These are phyloP conservation scores for Chloranthus sessilifolius DNA, from an alignment of 164 flowering plant species.

Conservation along the genomic window DNA sequence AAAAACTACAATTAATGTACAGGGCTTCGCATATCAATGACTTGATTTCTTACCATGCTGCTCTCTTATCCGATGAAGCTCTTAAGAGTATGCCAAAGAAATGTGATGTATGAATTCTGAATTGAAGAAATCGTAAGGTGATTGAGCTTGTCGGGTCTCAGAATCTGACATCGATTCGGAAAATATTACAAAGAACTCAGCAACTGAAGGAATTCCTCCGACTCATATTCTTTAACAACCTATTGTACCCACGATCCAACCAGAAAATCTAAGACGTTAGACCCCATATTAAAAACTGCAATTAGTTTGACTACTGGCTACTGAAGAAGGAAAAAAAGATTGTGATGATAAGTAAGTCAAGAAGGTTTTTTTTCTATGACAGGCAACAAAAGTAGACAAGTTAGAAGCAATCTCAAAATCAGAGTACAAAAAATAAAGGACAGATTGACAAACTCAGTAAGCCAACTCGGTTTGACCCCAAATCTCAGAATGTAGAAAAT, in stretches of 20 bases:
- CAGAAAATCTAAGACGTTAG: neutral
- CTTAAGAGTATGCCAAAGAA: slow-evolving; percentile 9
- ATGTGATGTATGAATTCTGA: neutral
- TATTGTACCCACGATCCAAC: slow-evolving; percentile 8
- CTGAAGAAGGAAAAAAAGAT: too few relatives aligned
- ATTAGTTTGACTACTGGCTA: too few relatives aligned
- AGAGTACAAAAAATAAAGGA: too few relatives aligned
- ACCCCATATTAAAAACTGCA: neutral
- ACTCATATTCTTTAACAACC: slow-evolving; percentile 28
- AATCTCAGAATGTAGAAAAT: too few relatives aligned
- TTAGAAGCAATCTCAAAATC: too few relatives aligned
- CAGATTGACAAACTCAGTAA: too few relatives aligned
- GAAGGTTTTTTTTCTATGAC: neutral
- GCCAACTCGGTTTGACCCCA: too few relatives aligned
- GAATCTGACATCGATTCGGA: neutral
- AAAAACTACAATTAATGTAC: neutral
- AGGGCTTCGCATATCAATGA: neutral
- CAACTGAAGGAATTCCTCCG: slow-evolving; percentile 21
- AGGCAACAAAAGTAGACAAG: neutral
- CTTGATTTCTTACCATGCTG: slow-evolving; percentile 13
- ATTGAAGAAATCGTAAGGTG: neutral
- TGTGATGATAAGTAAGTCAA: too few relatives aligned
- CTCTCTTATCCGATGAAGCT: slow-evolving; percentile 15
- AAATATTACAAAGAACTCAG: slow-evolving; percentile 16
- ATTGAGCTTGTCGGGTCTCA: slow-evolving; percentile 3